Conservation (phyloP, 2,329 filamentous ascomycete genomes). For the Aspergillus arachidicola region DNA sequence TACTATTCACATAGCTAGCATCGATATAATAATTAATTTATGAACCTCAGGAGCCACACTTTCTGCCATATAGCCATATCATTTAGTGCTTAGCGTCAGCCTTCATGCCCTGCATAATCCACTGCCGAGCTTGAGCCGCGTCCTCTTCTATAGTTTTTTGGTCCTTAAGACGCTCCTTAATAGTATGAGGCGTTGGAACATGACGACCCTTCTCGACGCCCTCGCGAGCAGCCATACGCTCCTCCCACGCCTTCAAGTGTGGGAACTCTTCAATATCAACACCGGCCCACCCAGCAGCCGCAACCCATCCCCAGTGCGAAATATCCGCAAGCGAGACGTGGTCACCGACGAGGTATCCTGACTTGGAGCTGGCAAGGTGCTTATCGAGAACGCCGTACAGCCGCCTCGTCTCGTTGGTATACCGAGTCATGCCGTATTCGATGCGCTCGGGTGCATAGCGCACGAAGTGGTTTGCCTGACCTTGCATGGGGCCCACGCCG, state of each 20-base stretch:
- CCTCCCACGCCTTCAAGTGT: constrained; percentile 74
- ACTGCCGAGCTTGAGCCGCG: constrained; percentile 57
- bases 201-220: constrained; percentile 75
- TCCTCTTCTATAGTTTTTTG: constrained; percentile 60
- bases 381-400: constrained; percentile 77
- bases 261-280: constrained; percentile 76
- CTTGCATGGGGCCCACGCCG: constrained; percentile 81
- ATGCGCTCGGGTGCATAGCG: constrained; percentile 83
- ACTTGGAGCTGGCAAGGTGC: constrained; percentile 59
- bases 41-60: background rate
- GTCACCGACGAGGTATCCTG: constrained; percentile 55
- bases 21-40: background rate
- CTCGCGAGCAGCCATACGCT: constrained; percentile 67
- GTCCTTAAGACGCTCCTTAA: constrained; percentile 62
- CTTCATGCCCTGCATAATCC: constrained; percentile 73
- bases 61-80: background rate
- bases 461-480: constrained; percentile 80
- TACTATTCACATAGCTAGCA: background rate
- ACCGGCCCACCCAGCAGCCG: constrained; percentile 60
- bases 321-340: constrained; percentile 68
- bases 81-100: constrained; percentile 52
- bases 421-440: constrained; percentile 78
- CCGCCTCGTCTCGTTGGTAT: constrained; percentile 80
- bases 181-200: constrained; percentile 66
- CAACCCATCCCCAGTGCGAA: constrained; percentile 77